A percentile compares a stretch with the other conserved stretches of the same genome.
Evolutionary conservation across 345 rosid genomes (phyloP).

Genomic region (Durio zibethinus): DNA sequence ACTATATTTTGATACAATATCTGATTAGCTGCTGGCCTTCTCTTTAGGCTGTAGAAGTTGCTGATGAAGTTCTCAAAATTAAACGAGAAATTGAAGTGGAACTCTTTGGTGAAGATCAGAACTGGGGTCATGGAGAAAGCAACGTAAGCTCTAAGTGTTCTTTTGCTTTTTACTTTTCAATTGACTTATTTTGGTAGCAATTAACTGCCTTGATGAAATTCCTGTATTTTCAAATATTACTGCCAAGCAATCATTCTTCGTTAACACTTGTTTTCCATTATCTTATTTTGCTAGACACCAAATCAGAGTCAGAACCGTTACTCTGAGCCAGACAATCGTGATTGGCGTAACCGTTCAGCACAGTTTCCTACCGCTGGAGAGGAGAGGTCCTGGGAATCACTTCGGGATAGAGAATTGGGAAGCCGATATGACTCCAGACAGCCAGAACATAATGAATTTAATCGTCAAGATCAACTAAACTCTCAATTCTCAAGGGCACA

Average conservation of each 20-base stretch:
- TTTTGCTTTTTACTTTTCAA: neutral
- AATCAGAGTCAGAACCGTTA: slow-evolving; percentile 59
- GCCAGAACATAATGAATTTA: slow-evolving; percentile 43
- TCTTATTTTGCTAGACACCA: slow-evolving; percentile 28
- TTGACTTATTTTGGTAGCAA: neutral
- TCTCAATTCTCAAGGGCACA: slow-evolving; percentile 46
- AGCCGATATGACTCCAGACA: slow-evolving; percentile 43
- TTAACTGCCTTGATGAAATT: neutral
- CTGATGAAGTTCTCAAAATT: slow-evolving; percentile 63
- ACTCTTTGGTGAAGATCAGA: slow-evolving; percentile 71
- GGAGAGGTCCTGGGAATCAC: slow-evolving; percentile 64
- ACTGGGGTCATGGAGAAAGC: slow-evolving; percentile 60
- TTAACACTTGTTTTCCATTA: neutral
- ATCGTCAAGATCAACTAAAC: slow-evolving; percentile 46
- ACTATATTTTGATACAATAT: neutral
- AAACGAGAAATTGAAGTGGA: slow-evolving; percentile 66
- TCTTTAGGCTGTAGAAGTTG: slow-evolving; percentile 43
- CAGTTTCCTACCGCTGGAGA: slow-evolving; percentile 54
- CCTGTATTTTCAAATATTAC: neutral
- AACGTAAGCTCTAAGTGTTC: slow-evolving; percentile 41
- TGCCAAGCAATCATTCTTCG: neutral
- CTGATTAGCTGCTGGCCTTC: slow-evolving; percentile 2
- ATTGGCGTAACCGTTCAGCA: slow-evolving; percentile 81
- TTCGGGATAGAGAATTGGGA: slow-evolving; percentile 44
- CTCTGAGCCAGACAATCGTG: slow-evolving; percentile 82